phyloP scores from a whole-genome alignment of 2,329 filamentous ascomycete genomes.

The Aspergillus floridensis region DNA sequence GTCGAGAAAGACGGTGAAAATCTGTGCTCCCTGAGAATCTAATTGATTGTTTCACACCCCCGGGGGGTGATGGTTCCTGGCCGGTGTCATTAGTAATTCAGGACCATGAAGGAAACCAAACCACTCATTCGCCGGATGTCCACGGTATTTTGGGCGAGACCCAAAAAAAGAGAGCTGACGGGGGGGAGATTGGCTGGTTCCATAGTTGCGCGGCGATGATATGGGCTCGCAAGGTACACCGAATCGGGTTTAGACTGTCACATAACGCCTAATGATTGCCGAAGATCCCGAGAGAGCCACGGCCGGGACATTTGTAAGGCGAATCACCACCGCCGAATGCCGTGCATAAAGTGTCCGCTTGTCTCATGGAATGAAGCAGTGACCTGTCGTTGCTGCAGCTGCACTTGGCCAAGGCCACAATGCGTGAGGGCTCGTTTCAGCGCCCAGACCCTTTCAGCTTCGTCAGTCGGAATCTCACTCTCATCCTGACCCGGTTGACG shows the following conservation, averaged over 20 bases:
- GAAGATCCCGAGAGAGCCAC: constrained; percentile 1
- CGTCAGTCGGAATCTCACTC: neutral
- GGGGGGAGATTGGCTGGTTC: neutral
- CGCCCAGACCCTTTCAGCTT: neutral
- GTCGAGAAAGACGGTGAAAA: neutral
- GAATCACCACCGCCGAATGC: neutral
- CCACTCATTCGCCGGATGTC: constrained; percentile 5
- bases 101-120: neutral
- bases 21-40: neutral
- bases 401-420: neutral
- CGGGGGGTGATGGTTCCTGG: neutral
- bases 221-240: constrained; percentile 27
- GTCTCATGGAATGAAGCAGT: neutral
- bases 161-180: constrained; percentile 1
- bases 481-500: neutral
- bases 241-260: constrained; percentile 25
- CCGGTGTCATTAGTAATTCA: neutral
- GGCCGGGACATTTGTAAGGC: neutral
- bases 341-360: neutral
- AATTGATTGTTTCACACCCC: neutral
- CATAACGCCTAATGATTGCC: neutral
- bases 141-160: neutral
- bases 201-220: neutral
- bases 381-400: neutral
- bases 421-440: neutral